A percentile compares a stretch with the other conserved stretches of the same genome.
Evolutionary conservation across 352 stramenopile genomes (phyloP).

Genomic region (Elongisporangium anandrum): DNA sequence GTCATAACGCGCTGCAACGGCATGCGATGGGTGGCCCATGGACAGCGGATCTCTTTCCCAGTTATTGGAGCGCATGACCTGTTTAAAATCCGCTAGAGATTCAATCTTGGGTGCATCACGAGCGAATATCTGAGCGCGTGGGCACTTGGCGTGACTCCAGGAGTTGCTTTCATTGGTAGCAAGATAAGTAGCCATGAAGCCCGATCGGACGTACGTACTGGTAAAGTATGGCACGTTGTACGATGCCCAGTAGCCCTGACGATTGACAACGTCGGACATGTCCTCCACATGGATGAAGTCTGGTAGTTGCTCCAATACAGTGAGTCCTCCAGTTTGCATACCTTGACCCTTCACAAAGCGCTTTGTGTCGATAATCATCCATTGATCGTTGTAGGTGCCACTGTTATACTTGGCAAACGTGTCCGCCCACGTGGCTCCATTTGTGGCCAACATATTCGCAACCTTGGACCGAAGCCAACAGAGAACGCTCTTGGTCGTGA

Average conservation of each 20-base stretch:
- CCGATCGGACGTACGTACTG: conserved; percentile 48
- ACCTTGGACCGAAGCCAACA: conserved; percentile 63
- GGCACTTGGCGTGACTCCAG: conserved; percentile 38
- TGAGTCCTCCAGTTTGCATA: conserved; percentile 44
- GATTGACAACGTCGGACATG: conserved; percentile 44
- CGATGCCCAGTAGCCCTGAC: conserved; percentile 61
- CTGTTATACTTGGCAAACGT: conserved; percentile 60
- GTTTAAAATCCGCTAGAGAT: conserved; percentile 50
- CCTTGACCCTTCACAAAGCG: conserved; percentile 33
- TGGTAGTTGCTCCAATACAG: conserved; percentile 70
- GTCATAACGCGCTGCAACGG: conserved; percentile 67
- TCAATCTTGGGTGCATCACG: conserved; percentile 39
- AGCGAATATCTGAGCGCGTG: conserved; percentile 52
- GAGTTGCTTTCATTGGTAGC: conserved; percentile 27
- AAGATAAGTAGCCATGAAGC: conserved; percentile 36
- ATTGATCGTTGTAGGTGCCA: conserved; percentile 85
- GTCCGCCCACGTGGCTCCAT: conserved; percentile 39
- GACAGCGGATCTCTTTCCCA: conserved; percentile 51
- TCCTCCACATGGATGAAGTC: conserved; percentile 49
- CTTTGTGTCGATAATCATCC: conserved; percentile 76
- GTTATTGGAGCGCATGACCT: conserved; percentile 64
- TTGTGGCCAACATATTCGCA: conserved; percentile 39
- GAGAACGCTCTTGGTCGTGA: conserved; percentile 45
- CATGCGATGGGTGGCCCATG: conserved; percentile 33
- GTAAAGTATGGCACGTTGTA: conserved; percentile 85